These are phyloP conservation scores for Rhododendron ferrugineum DNA, from an alignment of 148 eudicot species.

Conservation along the genomic window DNA sequence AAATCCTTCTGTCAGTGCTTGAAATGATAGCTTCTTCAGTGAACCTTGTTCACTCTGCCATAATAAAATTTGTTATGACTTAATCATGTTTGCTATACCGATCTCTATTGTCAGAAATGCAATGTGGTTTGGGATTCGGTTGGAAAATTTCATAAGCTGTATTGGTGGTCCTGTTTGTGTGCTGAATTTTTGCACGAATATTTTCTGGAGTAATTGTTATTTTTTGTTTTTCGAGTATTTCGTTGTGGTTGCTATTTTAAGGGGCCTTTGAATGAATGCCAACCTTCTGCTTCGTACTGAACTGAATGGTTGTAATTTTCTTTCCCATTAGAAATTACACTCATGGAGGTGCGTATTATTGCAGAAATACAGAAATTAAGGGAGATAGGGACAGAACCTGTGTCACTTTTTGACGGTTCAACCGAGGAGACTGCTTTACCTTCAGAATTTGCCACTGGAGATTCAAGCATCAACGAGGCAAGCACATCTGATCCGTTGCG, in stretches of 20 bases:
- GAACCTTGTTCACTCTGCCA: background rate
- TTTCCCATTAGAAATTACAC: background rate
- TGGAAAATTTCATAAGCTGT: background rate
- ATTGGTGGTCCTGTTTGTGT: background rate
- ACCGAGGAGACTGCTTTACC: conserved; percentile 12
- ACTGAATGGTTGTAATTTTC: background rate
- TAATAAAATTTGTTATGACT: background rate
- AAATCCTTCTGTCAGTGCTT: background rate
- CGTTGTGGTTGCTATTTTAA: background rate
- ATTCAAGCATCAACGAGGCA: conserved; percentile 17
- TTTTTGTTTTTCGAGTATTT: background rate
- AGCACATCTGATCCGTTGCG: conserved; percentile 18
- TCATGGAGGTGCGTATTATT: conserved; percentile 8
- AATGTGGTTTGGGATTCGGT: background rate
- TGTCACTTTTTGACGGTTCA: conserved; percentile 28
- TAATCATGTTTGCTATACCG: background rate
- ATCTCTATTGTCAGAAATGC: background rate
- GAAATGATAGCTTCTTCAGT: background rate
- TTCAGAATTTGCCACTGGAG: conserved; percentile 14
- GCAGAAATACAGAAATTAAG: conserved; percentile 70
- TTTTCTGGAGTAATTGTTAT: background rate
- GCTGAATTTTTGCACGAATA: background rate
- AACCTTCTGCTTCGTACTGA: background rate
- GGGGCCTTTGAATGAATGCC: background rate
- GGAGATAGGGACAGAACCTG: conserved; percentile 55